A percentile compares a stretch with the other conserved stretches of the same genome.
phyloP scores from a whole-genome alignment of 2,329 filamentous ascomycete genomes.

The Bisporella sp. region DNA sequence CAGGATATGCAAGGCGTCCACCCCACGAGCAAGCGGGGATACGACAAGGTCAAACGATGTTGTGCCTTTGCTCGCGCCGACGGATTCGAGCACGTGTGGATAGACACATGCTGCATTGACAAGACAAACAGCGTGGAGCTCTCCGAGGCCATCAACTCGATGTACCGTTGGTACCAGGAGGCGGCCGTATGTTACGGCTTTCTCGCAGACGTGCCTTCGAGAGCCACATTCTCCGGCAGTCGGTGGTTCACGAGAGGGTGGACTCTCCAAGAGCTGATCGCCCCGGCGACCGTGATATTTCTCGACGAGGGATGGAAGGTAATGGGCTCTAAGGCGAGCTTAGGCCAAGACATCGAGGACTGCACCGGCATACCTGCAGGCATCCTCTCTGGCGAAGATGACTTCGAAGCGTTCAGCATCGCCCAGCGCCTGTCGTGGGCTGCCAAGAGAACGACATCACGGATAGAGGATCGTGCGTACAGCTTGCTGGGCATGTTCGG shows the following conservation, averaged over 20 bases:
- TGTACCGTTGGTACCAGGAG: too few species aligned
- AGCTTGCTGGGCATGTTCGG: not conserved
- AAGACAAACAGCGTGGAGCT: not conserved
- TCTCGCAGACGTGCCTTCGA: not conserved
- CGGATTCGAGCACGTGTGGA: slow-evolving; percentile 5
- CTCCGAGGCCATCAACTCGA: too few species aligned
- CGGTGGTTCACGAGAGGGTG: too few species aligned
- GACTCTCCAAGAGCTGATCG: too few species aligned
- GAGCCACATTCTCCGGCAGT: slow-evolving; percentile 4
- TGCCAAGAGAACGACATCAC: not conserved
- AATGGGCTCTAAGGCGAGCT: slow-evolving; percentile 1
- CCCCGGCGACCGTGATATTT: slow-evolving; percentile 1
- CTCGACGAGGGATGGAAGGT: slow-evolving; percentile 1
- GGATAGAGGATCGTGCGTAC: not conserved
- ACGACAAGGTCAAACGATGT: slow-evolving; percentile 4
- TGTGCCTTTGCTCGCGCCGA: not conserved
- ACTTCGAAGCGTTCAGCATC: not conserved
- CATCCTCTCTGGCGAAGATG: not conserved
- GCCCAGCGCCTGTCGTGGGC: not conserved
- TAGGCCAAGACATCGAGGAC: not conserved
- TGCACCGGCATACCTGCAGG: not conserved
- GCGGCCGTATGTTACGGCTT: not conserved
- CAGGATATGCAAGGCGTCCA: slow-evolving; percentile 15
- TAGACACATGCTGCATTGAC: slow-evolving; percentile 10
- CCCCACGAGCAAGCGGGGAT: not conserved